Base-by-base conservation (phyloP, 805 yeast genomes). In the Wickerhamomyces bovis region DNA sequence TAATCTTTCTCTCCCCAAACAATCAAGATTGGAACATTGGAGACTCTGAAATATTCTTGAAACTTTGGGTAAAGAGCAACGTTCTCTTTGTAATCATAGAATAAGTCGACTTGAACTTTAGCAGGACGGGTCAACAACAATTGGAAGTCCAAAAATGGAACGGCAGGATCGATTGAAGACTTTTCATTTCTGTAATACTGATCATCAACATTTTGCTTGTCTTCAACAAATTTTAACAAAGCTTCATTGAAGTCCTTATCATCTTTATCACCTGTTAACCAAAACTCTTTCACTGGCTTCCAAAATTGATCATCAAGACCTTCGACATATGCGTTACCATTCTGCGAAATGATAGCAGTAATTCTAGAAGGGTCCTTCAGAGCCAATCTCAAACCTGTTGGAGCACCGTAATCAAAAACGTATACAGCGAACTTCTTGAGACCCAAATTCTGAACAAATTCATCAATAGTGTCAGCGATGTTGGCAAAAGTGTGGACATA, bases 391-490 rank as follows among this genome's bases (percentile, higher is more conserved):
- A 63, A 58, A 0, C 69, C 76, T 8, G 65, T 63, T 10, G 76
- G 76, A 10, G 75, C 65, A 38, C 77, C 76, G 49, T 72, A 72
- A 51, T 72, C 77, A 51, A 72, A 71, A 20, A 70, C 50, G 50
- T 69, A 72, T 19, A 70, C 49, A 15, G 60, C 53, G 42, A 63
- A 70, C 39, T 60, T 63, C 8, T 52, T 44, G 30, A 69, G 48
- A 1, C 50, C 52, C 25, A 69, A 46, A 2, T 41, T 49, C 12
- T 60, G 56, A 23, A 68, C 50, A 45, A 72, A 67, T 18, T 53
- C 51, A 10, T 52, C 66, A 30, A 30, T 53, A 2, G 71, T 52
- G 15, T 59, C 54, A 4, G 72, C 56, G 22, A 72, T 33, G 26
- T 50, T 57, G 5, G 54, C 69, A 52, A 72, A 72, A 10, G 61